Evolutionary conservation across 2,329 filamentous ascomycete genomes (phyloP).

Genomic region (Aspergillus carbonarius): DNA sequence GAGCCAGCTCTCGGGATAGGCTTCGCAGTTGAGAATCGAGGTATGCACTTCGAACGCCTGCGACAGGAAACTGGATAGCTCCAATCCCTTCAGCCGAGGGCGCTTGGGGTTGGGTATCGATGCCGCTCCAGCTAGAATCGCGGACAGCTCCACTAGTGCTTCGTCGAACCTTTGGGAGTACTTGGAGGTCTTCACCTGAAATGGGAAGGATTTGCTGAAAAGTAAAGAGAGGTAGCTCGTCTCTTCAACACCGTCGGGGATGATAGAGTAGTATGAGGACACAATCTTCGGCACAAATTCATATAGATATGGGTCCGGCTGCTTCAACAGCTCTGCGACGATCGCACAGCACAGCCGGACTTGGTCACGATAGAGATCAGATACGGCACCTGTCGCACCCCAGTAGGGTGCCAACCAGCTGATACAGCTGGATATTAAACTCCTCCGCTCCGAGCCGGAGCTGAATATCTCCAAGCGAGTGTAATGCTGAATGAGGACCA

Average conservation of each 20-base stretch:
- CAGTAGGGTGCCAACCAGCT: slow-evolving; percentile 93
- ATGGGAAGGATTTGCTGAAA: slow-evolving; percentile 88
- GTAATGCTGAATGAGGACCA: slow-evolving; percentile 90
- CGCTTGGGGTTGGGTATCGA: slow-evolving; percentile 72
- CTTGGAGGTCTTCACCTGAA: slow-evolving; percentile 69
- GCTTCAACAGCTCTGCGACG: slow-evolving; percentile 77
- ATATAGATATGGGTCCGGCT: slow-evolving; percentile 76
- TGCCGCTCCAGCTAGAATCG: slow-evolving; percentile 78
- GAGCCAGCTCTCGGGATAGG: slow-evolving; percentile 86
- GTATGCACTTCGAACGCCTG: slow-evolving; percentile 81
- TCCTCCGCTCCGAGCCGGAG: slow-evolving; percentile 70
- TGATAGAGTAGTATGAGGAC: slow-evolving; percentile 80
- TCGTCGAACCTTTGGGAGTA: slow-evolving; percentile 72
- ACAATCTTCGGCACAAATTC: slow-evolving; percentile 90
- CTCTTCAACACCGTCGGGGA: slow-evolving; percentile 60
- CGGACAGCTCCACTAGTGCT: slow-evolving; percentile 81
- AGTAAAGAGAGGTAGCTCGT: slow-evolving; percentile 73
- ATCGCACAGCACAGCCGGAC: slow-evolving; percentile 92
- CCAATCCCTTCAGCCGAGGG: slow-evolving; percentile 73
- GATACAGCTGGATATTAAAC: slow-evolving; percentile 76
- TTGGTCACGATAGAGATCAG: slow-evolving; percentile 87
- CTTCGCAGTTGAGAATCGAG: slow-evolving; percentile 83
- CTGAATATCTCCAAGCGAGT: slow-evolving; percentile 79
- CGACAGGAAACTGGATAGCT: slow-evolving; percentile 72
- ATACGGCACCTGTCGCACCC: slow-evolving; percentile 72